phyloP scores from a whole-genome alignment of 495 filamentous ascomycete genomes.

The Talaromyces proteolyticus region DNA sequence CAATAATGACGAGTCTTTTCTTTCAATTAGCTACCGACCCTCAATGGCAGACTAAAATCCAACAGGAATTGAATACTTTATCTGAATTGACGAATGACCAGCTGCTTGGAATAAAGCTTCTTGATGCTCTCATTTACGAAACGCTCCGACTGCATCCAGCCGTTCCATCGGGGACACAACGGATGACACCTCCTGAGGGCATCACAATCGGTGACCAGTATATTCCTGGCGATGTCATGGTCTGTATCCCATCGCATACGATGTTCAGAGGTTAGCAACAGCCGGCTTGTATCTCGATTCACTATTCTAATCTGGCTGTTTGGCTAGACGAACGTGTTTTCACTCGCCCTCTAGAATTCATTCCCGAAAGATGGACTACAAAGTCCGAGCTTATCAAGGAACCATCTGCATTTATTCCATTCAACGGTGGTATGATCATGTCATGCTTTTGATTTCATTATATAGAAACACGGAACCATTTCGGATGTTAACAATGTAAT shows the following conservation, averaged over 20 bases:
- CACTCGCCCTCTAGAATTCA: constrained; percentile 20
- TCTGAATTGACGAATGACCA: constrained; percentile 4
- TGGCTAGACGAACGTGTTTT: neutral
- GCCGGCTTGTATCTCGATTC: neutral
- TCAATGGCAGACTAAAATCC: constrained; percentile 11
- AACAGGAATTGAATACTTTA: constrained; percentile 15
- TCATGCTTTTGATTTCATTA: no score
- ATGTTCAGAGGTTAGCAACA: constrained; percentile 17
- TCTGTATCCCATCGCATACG: constrained; percentile 27
- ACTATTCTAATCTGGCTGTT: neutral
- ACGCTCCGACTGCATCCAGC: constrained; percentile 40
- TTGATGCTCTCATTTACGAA: constrained; percentile 47
- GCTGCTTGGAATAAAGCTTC: constrained; percentile 10
- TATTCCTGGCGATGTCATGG: constrained; percentile 33
- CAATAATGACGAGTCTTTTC: constrained; percentile 23
- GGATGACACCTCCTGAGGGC: constrained; percentile 38
- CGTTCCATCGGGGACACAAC: constrained; percentile 21
- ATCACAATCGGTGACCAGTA: constrained; percentile 31
- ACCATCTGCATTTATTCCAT: constrained; percentile 43
- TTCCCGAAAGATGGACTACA: constrained; percentile 49
- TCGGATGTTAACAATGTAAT: no score
- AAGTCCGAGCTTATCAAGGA: constrained; percentile 39
- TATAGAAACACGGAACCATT: no score
- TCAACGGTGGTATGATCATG: no score
- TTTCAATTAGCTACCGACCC: constrained; percentile 24